Evolutionary conservation across 192 early-diverging fungal genomes (phyloP).

Genomic region (Backusella sp.): DNA sequence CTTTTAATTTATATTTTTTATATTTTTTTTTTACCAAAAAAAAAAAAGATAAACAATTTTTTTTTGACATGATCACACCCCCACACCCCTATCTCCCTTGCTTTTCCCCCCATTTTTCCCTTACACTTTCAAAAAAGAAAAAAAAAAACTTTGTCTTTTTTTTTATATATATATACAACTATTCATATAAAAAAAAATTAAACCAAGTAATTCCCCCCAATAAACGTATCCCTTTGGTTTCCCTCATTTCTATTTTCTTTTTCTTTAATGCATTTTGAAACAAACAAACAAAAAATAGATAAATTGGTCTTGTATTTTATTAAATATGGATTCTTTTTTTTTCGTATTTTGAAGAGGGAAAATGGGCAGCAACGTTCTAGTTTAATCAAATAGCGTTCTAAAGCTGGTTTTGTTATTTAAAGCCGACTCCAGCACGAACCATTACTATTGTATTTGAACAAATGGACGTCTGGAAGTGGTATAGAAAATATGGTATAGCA

Average conservation of each 20-base stretch:
- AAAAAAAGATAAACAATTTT: background rate
- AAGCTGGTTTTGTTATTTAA: too few relatives aligned
- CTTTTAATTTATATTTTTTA: slow-evolving; percentile 23
- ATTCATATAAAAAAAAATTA: background rate
- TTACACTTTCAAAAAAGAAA: background rate
- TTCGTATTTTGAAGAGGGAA: too few relatives aligned
- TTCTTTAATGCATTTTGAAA: background rate
- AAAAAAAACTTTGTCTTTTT: background rate
- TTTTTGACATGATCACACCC: background rate
- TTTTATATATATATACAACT: background rate
- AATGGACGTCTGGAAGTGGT: too few relatives aligned
- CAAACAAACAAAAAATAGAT: background rate
- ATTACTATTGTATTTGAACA: too few relatives aligned
- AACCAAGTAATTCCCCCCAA: background rate
- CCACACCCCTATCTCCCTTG: background rate
- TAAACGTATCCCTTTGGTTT: background rate
- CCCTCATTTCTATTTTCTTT: background rate
- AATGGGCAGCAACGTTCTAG: too few relatives aligned
- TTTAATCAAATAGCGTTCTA: too few relatives aligned
- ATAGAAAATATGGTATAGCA: too few relatives aligned
- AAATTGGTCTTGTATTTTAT: too few relatives aligned
- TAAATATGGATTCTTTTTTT: too few relatives aligned
- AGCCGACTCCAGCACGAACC: too few relatives aligned
- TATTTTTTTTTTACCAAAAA: slow-evolving; percentile 6
- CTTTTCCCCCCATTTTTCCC: slow-evolving; percentile 7